Conservation (phyloP, 371 early-diverging fungal genomes). For the Aphelidium insulamus region DNA sequence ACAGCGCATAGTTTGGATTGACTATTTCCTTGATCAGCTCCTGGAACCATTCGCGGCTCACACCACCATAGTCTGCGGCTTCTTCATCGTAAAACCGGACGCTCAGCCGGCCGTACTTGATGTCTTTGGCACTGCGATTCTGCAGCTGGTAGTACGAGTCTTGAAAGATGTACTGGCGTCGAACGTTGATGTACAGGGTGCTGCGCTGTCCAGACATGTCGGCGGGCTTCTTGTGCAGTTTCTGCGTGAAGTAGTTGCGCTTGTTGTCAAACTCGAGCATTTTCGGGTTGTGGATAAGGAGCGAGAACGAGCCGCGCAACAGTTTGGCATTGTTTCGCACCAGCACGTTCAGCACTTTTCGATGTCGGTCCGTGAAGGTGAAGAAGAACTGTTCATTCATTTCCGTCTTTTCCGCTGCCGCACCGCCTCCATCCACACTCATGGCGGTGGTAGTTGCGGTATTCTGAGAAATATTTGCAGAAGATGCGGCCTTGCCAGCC, state of each 20-base stretch:
- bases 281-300: slow-evolving; percentile 85
- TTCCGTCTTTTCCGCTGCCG: slow-evolving; percentile 10
- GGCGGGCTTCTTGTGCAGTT: slow-evolving; percentile 54
- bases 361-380: slow-evolving; percentile 76
- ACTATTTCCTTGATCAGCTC: slow-evolving; percentile 93
- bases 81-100: slow-evolving; percentile 94
- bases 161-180: slow-evolving; percentile 84
- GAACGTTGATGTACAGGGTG: slow-evolving; percentile 64
- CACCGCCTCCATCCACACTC: slow-evolving; percentile 9
- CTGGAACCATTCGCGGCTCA: slow-evolving; percentile 96
- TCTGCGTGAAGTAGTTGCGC: slow-evolving; percentile 86
- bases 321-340: slow-evolving; percentile 87
- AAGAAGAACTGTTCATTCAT: slow-evolving; percentile 48
- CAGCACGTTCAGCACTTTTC: slow-evolving; percentile 86
- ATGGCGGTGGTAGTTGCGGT: slow-evolving; percentile 6
- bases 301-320: slow-evolving; percentile 90
- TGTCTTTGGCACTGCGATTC: slow-evolving; percentile 69
- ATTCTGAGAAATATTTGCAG: too few species aligned
- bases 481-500: background rate
- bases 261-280: slow-evolving; percentile 97
- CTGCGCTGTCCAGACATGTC: slow-evolving; percentile 36
- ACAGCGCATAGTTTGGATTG: slow-evolving; percentile 95
- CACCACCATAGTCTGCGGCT: slow-evolving; percentile 96
- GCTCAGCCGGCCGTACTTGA: slow-evolving; percentile 76
- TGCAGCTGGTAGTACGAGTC: slow-evolving; percentile 88